Percentiles rank a stretch among this genome's conserved stretches.
Conservation (phyloP, 805 yeast genomes). For the Kockiozyma suomiensis region DNA sequence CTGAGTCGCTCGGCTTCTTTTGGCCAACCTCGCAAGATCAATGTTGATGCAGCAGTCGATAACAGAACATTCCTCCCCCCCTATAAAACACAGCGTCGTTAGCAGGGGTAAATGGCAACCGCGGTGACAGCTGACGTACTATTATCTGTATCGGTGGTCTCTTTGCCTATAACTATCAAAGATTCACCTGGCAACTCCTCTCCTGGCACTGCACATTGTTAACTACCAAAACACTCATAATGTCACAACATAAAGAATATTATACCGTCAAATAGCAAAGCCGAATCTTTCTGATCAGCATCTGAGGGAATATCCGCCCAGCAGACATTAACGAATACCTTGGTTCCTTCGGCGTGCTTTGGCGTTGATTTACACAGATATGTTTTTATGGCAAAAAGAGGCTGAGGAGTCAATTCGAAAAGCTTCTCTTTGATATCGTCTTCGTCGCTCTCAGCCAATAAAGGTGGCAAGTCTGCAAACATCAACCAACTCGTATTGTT, state of each 20-base stretch:
- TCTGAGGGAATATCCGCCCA: too few species aligned
- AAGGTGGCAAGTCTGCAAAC: slow-evolving; percentile 8
- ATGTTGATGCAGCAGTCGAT: slow-evolving; percentile 80
- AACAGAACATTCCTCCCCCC: slow-evolving; percentile 62
- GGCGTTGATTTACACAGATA: slow-evolving; percentile 48
- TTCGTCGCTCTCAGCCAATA: too few species aligned
- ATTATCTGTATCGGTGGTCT: slow-evolving; percentile 62
- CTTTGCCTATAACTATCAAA: slow-evolving; percentile 71
- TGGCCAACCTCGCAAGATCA: slow-evolving; percentile 63
- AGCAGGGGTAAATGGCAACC: not conserved
- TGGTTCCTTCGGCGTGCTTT: slow-evolving; percentile 47
- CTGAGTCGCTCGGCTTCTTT: slow-evolving; percentile 59
- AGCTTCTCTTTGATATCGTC: too few species aligned
- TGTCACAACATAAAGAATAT: too few species aligned
- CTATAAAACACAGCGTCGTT: slow-evolving; percentile 13
- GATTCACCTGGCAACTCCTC: slow-evolving; percentile 38
- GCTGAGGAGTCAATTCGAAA: slow-evolving; percentile 54
- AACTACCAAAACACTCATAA: not conserved
- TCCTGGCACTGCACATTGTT: not conserved
- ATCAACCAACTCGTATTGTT: too few species aligned
- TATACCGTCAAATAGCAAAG: too few species aligned
- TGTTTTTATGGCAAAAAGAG: slow-evolving; percentile 77
- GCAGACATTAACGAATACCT: slow-evolving; percentile 80
- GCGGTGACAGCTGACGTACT: slow-evolving; percentile 38
- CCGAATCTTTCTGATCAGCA: too few species aligned